Base-by-base conservation (phyloP, 2,329 filamentous ascomycete genomes). In the Didymella exigua region DNA sequence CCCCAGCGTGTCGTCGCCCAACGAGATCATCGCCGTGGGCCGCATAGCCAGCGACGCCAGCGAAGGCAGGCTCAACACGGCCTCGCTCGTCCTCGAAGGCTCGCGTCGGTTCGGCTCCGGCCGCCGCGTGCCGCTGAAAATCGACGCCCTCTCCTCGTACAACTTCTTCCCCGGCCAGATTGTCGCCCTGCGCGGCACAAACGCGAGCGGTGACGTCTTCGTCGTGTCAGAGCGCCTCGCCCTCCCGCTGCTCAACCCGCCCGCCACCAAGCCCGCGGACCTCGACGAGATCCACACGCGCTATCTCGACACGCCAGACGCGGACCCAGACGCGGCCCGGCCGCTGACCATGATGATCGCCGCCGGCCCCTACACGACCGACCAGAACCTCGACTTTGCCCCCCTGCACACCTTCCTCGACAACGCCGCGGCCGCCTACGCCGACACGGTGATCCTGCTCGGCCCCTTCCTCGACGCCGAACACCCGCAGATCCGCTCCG, bases 141-240 rank as follows among this genome's bases (percentile, higher is more conserved):
- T 97, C 53, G 84, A 89, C 56, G 83, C 83, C 2, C 74, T 96
- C 1, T 78, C 81, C 61, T 83, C 76, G 1, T 95, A 89, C 76
- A 89, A 91, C 70, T 91, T 98, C 78, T 98, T 98, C 72, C 95
- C 93, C 0, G 95, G 95, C 5, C 93, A 98, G 71, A 91, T 98
- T 47, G 91, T 96, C 26, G 95, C 93, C 6, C 77, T 98, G 24
- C 84, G 84, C 58, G 95, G 95, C 7, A 91, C 87, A 65, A 99
- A 99, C 71, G 87, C 91, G 18, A 91, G 91, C 0, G 93, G 93
- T 0, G 84, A 87, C 31, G 88, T 90, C 65, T 97, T 98, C 65
- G 84, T 87, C 1, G 91, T 95, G 27, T 86, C 84, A 29, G 87
- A 97, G 68, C 77, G 95, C 3, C 81, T 98, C 6, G 79, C 87